Base-by-base conservation (phyloP, 2,329 filamentous ascomycete genomes). In the Ceratocystis albifundus region DNA sequence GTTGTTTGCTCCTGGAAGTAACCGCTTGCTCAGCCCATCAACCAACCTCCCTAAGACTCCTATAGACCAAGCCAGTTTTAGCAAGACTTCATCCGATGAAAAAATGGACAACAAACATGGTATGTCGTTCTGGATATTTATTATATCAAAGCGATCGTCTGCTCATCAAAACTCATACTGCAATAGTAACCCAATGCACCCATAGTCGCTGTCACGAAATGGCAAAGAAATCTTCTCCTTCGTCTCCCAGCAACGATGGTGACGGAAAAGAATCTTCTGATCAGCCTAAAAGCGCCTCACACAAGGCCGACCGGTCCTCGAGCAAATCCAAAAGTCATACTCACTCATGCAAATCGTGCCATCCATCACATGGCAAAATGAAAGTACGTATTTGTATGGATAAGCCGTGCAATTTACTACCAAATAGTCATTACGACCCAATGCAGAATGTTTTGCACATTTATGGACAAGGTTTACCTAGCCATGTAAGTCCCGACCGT, bases 31-130 rank as follows among this genome's bases (percentile, higher is more conserved):
- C 8, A 28, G 22, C 36, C 20, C 61, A 22, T 15, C 61, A n/a
- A 10, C 61, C 22, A 62, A 46, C 20, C n/a, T 32, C 6, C 36
- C 65, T n/a, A 41, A 53, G 8, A 65, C 65, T 62, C 50, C 62
- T 28, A 63, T 63, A 17, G 45, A 62, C 59, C 64, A 68, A 36
- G 66, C 55, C 30, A 65, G 68, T 61, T 15, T 8, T 36, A 41
- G 32, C 28, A 55, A n/a, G 8, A 10, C 55, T 59, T 59, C 30
- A 36, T 59, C 28, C 10, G 15, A 59, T 32, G 32, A 36, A 2
- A 15, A 59, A 20, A 59, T 59, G 55, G 20, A 59, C n/a, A 22
- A 36, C 4, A 28, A 15, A 28, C 20, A 32, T 36, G 55, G 55
- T 59, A 59, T 32, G 55, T 15, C 5, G n/a, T 5, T n/a, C 12